These are phyloP conservation scores for Plasmodium vivax DNA, from an alignment of 169 alveolate species.

Conservation along the genomic window DNA sequence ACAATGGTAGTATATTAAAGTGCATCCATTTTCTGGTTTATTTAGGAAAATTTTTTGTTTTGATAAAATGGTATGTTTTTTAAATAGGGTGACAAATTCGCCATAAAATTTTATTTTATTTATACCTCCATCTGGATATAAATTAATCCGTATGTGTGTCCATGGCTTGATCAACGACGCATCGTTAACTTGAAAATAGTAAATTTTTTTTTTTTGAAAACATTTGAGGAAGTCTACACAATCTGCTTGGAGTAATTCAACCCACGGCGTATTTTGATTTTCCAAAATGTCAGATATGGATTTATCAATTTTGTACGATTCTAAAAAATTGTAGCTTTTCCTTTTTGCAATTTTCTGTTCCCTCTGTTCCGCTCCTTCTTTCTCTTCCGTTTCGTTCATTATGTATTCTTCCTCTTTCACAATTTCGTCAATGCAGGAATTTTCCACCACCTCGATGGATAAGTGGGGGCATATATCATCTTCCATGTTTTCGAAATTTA, in stretches of 20 bases:
- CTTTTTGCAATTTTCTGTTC: conserved; percentile 13
- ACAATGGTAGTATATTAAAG: conserved; percentile 59
- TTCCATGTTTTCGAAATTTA: conserved; percentile 66
- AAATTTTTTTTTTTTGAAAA: conserved; percentile 33
- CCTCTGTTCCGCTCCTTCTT: neutral
- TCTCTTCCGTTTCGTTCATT: conserved; percentile 22
- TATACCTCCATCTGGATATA: conserved; percentile 74
- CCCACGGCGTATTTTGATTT: conserved; percentile 69
- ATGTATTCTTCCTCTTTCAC: conserved; percentile 68
- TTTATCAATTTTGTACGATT: conserved; percentile 71
- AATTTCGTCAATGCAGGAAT: conserved; percentile 26
- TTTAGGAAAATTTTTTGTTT: conserved; percentile 67
- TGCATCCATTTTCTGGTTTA: conserved; percentile 74
- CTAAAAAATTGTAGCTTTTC: conserved; percentile 65
- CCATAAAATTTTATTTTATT: conserved; percentile 70
- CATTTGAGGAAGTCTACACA: conserved; percentile 66
- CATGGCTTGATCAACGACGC: conserved; percentile 51
- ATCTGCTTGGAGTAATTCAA: conserved; percentile 73
- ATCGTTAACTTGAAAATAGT: conserved; percentile 60
- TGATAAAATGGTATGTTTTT: conserved; percentile 64
- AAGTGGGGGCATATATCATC: conserved; percentile 74
- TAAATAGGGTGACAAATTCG: conserved; percentile 60
- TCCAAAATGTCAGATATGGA: conserved; percentile 66
- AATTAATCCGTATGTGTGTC: conserved; percentile 70
- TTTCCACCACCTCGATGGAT: conserved; percentile 57